These are phyloP conservation scores for Puccinia brachypodii DNA, from an alignment of 1,284 basidiomycete species.

Conservation along the genomic window DNA sequence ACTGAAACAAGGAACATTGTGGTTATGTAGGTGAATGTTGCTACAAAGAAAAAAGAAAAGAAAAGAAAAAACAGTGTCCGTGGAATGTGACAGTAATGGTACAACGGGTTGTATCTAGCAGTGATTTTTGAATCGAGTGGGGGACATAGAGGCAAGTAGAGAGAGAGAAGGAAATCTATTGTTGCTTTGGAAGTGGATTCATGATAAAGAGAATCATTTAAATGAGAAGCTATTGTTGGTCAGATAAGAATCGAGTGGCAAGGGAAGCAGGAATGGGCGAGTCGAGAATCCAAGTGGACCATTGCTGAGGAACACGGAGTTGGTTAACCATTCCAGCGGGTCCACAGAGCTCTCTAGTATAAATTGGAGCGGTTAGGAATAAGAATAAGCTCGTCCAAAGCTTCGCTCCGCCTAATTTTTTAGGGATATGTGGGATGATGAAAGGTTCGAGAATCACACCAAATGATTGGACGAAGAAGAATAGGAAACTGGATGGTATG, in stretches of 20 bases:
- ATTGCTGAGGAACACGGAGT: background rate
- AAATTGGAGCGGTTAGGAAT: constrained; percentile 8
- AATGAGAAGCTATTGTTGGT: no score
- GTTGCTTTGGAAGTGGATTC: no score
- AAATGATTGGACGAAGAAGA: constrained; percentile 32
- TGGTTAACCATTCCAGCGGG: background rate
- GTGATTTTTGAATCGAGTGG: no score
- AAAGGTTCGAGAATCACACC: constrained; percentile 29
- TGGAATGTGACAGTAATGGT: no score
- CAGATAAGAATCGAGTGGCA: background rate
- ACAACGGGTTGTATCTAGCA: no score
- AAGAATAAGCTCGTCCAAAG: constrained; percentile 14
- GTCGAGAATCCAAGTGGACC: background rate
- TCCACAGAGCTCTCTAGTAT: background rate
- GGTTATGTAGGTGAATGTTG: no score
- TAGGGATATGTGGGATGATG: constrained; percentile 26
- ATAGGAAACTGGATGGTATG: constrained; percentile 12
- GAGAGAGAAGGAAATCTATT: no score
- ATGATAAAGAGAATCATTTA: no score
- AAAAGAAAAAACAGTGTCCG: no score
- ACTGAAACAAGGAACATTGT: no score
- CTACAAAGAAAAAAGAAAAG: no score
- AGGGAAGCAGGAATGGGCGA: background rate
- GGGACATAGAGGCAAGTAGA: no score
- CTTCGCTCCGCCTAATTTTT: constrained; percentile 4